Percentiles rank a stretch among this genome's conserved stretches.
phyloP scores from a whole-genome alignment of 139 green algal genomes.

The Dunaliella sp. region DNA sequence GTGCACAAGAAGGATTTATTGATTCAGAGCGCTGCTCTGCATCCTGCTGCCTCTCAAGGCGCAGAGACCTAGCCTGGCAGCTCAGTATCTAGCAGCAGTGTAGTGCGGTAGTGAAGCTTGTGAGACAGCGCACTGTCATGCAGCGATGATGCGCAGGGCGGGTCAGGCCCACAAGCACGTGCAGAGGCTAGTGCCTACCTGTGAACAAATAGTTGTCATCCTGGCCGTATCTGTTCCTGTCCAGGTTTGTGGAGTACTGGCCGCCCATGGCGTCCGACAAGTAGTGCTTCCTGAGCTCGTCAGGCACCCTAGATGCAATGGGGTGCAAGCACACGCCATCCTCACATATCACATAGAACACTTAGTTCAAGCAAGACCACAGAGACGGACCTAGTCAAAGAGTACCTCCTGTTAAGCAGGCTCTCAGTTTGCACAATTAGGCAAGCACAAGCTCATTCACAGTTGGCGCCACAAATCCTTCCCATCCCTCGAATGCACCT shows the following conservation, averaged over 20 bases:
- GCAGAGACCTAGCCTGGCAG: too few relatives aligned
- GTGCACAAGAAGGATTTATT: too few relatives aligned
- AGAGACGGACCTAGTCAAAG: neutral
- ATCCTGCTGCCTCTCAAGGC: too few relatives aligned
- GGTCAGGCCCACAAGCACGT: neutral
- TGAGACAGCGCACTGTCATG: neutral
- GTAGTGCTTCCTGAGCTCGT: slow-evolving; percentile 87
- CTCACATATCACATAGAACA: neutral
- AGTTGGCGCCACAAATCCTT: too few relatives aligned
- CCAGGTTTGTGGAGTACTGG: slow-evolving; percentile 93
- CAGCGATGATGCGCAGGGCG: neutral
- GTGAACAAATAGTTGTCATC: slow-evolving; percentile 96
- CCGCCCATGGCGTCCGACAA: slow-evolving; percentile 73
- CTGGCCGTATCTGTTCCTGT: slow-evolving; percentile 92
- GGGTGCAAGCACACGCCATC: neutral
- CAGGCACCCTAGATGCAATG: slow-evolving; percentile 67
- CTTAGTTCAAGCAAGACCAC: neutral
- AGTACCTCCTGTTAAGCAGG: neutral
- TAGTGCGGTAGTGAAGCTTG: too few relatives aligned
- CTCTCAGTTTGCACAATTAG: neutral
- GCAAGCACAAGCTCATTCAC: too few relatives aligned
- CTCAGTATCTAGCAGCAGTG: too few relatives aligned
- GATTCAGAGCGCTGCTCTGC: too few relatives aligned
- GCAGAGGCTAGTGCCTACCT: slow-evolving; percentile 31
- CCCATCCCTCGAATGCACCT: too few relatives aligned